Conservation (phyloP, 768 basidiomycete genomes). For the Podaxis sp. region DNA sequence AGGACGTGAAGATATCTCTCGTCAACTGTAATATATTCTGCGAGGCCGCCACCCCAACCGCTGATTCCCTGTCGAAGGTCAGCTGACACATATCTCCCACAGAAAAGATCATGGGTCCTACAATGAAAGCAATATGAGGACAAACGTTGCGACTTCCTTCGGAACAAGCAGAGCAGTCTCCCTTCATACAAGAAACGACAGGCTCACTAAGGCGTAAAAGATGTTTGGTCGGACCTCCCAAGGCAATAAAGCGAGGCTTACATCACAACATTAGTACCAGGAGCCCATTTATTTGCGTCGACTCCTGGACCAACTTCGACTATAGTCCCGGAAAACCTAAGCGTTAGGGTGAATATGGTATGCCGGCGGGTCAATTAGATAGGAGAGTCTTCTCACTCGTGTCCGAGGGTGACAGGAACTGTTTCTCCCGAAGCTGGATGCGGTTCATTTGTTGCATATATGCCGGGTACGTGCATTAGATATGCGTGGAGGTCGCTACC, state of each 20-base stretch:
- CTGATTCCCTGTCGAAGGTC: conserved; percentile 30
- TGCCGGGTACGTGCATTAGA: conserved; percentile 21
- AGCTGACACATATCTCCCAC: background rate
- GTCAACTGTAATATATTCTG: conserved; percentile 39
- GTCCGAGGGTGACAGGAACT: conserved; percentile 42
- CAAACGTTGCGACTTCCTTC: conserved; percentile 35
- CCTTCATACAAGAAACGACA: conserved; percentile 36
- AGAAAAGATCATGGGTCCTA: conserved; percentile 18
- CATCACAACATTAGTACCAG: conserved; percentile 34
- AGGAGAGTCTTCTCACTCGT: conserved; percentile 33
- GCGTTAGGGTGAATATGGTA: background rate
- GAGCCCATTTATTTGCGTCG: conserved; percentile 28
- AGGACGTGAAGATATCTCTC: conserved; percentile 34
- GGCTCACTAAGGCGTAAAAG: conserved; percentile 33
- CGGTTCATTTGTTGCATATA: conserved; percentile 28
- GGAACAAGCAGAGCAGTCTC: conserved; percentile 32
- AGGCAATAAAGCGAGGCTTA: conserved; percentile 14
- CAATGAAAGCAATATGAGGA: conserved; percentile 30
- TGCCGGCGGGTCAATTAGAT: background rate
- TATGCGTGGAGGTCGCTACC: conserved; percentile 50
- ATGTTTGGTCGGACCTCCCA: background rate
- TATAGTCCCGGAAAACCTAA: conserved; percentile 34
- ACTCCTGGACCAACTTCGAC: conserved; percentile 32
- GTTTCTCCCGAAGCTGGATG: conserved; percentile 37
- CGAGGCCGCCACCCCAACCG: conserved; percentile 42